Evolutionary conservation across 148 eudicot species (phyloP).

Genomic region (Spergularia marina): DNA sequence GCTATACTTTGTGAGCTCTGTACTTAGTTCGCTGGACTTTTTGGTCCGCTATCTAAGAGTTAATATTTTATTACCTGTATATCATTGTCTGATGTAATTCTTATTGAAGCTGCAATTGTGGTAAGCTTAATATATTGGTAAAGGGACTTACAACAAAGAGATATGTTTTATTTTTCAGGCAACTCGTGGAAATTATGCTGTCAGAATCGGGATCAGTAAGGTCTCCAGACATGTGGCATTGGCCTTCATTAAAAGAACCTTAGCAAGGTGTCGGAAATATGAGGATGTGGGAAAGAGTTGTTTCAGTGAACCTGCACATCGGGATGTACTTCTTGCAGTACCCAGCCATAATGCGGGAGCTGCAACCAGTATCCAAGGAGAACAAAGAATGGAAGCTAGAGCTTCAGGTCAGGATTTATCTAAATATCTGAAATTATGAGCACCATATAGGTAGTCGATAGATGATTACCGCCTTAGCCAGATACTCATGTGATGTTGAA

Average conservation of each 20-base stretch:
- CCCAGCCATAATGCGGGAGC: conserved; percentile 42
- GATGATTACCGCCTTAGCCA: no score
- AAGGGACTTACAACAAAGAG: conserved; percentile 5
- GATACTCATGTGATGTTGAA: not conserved
- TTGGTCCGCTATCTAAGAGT: no score
- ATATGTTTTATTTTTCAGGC: conserved; percentile 44
- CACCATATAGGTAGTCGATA: no score
- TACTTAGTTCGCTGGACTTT: no score
- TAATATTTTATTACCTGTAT: no score
- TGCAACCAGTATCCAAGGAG: conserved; percentile 22
- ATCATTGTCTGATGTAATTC: not conserved
- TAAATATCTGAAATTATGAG: not conserved
- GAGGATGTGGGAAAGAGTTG: conserved; percentile 73
- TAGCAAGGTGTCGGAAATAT: conserved; percentile 62
- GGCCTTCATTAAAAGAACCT: conserved; percentile 74
- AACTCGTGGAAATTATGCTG: conserved; percentile 69
- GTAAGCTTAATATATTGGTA: not conserved
- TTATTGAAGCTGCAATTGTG: not conserved
- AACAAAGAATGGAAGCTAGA: conserved; percentile 30
- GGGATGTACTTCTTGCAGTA: conserved; percentile 55
- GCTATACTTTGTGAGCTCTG: no score
- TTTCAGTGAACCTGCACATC: conserved; percentile 69
- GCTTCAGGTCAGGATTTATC: conserved; percentile 35
- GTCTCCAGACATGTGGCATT: conserved; percentile 76
- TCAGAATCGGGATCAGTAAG: conserved; percentile 59